phyloP scores from a whole-genome alignment of 148 eudicot species.

The Bassia scoparia region DNA sequence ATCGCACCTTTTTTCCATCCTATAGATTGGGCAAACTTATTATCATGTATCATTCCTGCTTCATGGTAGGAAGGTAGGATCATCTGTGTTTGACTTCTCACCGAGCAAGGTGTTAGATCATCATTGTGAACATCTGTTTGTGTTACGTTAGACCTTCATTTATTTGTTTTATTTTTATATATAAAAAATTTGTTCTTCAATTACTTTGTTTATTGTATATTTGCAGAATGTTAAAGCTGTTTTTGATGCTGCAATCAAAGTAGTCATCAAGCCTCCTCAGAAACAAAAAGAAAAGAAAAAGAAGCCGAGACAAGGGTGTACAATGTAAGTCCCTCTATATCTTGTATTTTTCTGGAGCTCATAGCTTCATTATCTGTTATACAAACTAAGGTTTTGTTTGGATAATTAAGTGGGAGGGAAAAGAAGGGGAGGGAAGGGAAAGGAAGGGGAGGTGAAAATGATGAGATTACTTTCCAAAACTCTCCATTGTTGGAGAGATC shows the following conservation, averaged over 20 bases:
- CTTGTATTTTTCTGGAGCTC: not conserved
- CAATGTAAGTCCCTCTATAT: slow-evolving; percentile 44
- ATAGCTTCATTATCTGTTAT: not conserved
- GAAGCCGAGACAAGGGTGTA: slow-evolving; percentile 62
- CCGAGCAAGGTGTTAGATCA: not conserved
- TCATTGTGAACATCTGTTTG: not conserved
- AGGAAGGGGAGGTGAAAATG: no score
- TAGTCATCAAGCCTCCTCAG: slow-evolving; percentile 91
- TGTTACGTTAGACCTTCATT: not conserved
- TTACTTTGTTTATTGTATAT: no score
- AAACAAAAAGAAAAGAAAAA: slow-evolving; percentile 85
- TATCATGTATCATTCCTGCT: not conserved
- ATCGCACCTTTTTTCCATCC: not conserved
- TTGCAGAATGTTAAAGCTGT: slow-evolving; percentile 94
- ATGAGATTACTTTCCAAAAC: no score
- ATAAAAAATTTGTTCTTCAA: no score
- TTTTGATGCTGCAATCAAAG: slow-evolving; percentile 92
- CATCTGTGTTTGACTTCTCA: not conserved
- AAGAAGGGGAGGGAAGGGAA: no score
- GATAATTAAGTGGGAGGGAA: no score
- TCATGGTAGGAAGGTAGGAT: not conserved
- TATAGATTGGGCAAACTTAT: not conserved
- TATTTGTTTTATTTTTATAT: slow-evolving; percentile 1
- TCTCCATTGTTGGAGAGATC: no score
- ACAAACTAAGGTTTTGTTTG: not conserved